Conservation (phyloP, 2,329 filamentous ascomycete species). For the Neofusicoccum laricinum region DNA sequence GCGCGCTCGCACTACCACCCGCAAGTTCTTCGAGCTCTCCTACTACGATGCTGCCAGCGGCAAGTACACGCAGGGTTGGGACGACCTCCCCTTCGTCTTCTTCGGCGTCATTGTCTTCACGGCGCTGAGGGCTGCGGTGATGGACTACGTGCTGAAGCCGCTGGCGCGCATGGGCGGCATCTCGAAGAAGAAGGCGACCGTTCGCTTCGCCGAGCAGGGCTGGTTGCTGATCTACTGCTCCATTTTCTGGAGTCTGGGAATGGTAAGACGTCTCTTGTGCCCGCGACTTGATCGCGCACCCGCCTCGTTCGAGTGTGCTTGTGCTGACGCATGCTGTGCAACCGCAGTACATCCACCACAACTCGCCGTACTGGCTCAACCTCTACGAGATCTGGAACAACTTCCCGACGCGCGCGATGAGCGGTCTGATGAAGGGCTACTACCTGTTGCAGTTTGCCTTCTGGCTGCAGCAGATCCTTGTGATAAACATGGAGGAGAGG, state of each 20-base stretch:
- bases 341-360: conserved; percentile 71
- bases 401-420: conserved; percentile 77
- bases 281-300: not conserved
- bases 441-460: conserved; percentile 87
- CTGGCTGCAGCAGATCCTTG: conserved; percentile 90
- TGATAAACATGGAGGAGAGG: conserved; percentile 90
- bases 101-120: conserved; percentile 84
- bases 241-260: conserved; percentile 77
- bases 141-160: conserved; percentile 84
- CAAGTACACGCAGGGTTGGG: conserved; percentile 71
- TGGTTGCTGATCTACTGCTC: conserved; percentile 85
- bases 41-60: conserved; percentile 71
- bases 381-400: conserved; percentile 75
- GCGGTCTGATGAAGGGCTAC: conserved; percentile 78
- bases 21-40: conserved; percentile 82
- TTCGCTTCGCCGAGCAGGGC: conserved; percentile 89
- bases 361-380: conserved; percentile 75
- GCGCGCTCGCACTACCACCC: conserved; percentile 72
- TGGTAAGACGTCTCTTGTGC: conserved; percentile 55
- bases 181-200: conserved; percentile 69
- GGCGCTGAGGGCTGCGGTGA: conserved; percentile 74
- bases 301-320: not conserved
- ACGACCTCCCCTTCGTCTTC: conserved; percentile 74
- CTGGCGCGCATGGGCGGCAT: conserved; percentile 72
- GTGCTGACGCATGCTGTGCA: conserved; percentile 18